Percentiles rank a stretch among this genome's conserved stretches.
Conservation (phyloP, 306 rosid species). For the Delonix regia region DNA sequence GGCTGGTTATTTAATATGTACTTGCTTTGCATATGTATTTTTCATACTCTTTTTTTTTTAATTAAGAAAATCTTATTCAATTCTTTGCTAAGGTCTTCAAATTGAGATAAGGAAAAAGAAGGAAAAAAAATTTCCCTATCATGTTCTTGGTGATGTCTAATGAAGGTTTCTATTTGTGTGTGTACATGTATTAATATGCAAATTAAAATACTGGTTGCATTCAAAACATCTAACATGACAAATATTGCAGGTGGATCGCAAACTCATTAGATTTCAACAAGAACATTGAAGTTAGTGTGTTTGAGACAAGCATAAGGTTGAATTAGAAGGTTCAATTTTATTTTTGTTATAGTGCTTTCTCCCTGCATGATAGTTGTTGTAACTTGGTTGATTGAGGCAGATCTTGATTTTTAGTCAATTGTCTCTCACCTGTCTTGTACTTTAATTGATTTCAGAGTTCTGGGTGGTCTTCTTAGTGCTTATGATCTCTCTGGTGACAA, state of each 20-base stretch:
- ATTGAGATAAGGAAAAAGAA: not conserved
- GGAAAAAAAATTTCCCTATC: not conserved
- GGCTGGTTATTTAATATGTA: not conserved
- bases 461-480: slow-evolving; percentile 74
- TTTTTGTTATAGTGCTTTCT: slow-evolving; percentile 36
- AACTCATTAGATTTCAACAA: slow-evolving; percentile 52
- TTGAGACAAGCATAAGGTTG: slow-evolving; percentile 86
- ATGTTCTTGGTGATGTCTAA: not conserved
- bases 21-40: not conserved
- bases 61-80: not conserved
- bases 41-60: not conserved
- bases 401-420: slow-evolving; percentile 15
- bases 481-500: slow-evolving; percentile 65
- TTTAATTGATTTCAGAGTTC: slow-evolving; percentile 51
- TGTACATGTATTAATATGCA: not conserved
- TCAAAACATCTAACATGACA: slow-evolving; percentile 30
- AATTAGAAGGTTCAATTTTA: slow-evolving; percentile 67
- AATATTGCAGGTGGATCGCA: slow-evolving; percentile 70
- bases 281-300: slow-evolving; percentile 65
- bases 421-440: slow-evolving; percentile 22
- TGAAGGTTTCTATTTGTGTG: not conserved
- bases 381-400: slow-evolving; percentile 29
- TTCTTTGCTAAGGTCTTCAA: slow-evolving; percentile 7
- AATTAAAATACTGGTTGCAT: slow-evolving; percentile 5
- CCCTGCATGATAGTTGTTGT: slow-evolving; percentile 28